Percentiles rank a stretch among this genome's conserved stretches.
These are phyloP conservation scores for Sporothrix schenckii DNA, from an alignment of 2,329 filamentous ascomycete genomes.

Conservation along the genomic window DNA sequence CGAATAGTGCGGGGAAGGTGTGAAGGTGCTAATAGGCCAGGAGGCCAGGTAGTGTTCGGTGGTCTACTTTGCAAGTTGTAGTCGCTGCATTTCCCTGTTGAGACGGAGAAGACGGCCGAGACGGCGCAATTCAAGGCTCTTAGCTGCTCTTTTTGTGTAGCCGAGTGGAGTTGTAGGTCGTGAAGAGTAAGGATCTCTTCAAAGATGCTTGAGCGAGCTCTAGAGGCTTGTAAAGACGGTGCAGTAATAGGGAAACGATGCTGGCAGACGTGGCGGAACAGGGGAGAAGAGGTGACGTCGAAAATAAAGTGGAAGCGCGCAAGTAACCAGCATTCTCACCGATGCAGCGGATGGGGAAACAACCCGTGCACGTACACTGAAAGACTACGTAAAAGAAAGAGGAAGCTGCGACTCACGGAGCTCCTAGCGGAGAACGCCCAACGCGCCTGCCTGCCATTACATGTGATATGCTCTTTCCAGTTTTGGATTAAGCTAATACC, in stretches of 20 bases:
- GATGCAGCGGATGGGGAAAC: neutral
- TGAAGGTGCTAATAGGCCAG: neutral
- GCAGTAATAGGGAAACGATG: no score
- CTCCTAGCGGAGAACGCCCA: neutral
- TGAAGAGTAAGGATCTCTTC: neutral
- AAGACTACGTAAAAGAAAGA: neutral
- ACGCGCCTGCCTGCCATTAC: neutral
- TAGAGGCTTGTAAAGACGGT: no score
- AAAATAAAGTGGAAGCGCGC: slow-evolving; percentile 2
- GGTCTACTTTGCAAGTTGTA: neutral
- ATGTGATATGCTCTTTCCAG: neutral
- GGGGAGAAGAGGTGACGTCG: neutral
- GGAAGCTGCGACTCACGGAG: slow-evolving; percentile 5
- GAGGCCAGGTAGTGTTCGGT: neutral
- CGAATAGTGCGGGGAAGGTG: neutral
- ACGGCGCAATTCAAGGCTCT: no score
- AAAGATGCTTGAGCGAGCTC: neutral
- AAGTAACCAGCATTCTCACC: neutral
- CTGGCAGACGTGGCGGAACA: neutral
- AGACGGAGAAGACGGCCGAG: no score
- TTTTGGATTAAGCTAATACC: neutral
- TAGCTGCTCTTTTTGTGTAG: neutral
- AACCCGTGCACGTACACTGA: neutral
- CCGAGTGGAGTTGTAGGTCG: neutral
- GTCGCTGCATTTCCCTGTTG: no score